Base-by-base conservation (phyloP, 345 rosid genomes). In the Sonneratia caseolaris region DNA sequence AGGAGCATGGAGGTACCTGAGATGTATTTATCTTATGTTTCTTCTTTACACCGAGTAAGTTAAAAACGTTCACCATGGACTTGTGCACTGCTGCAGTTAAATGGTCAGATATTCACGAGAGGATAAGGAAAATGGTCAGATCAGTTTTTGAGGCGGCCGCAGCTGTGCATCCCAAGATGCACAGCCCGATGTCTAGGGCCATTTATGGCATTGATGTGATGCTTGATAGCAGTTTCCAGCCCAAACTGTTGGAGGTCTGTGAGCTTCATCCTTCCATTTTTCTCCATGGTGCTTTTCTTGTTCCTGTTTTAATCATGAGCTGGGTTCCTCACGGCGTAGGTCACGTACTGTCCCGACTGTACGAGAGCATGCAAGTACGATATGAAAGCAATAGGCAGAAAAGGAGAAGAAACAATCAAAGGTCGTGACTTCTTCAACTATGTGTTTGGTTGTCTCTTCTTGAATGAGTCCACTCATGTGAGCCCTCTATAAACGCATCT, bases 311-410 rank as follows among this genome's bases (percentile, higher is more conserved):
- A 64, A 0, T 70, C 64, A 37, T 62, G 3, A 14, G 16, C 24
- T 64, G 45, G 70, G 3, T 36, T 70, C 51, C 6, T 15, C 18
- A 37, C 37, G 14, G 37, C 79, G 78, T 62, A 92, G 99, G 92
- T 90, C 36, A 92, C 97, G 3, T 95, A 87, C 80, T 95, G 97
- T 77, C 99, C 97, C 19, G 99, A 91, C 80, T 92, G 97, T 75
- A 82, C 83, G 76, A 85, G 96, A 79, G 97, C 94, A n/a, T 92
- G 97, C 88, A 87, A 83, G 71, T 92, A 90, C 68, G 91, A 90
- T 76, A 81, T 79, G 22, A 72, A 79, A 73, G 77, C 84, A n/a
- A 38, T 91, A 47, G 48, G 69, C 68, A 86, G 90, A 74, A 73
- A 74, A 49, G 83, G 83, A 43, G 78, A 18, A 14, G 59, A 71